Conservation (phyloP, 345 rosid genomes). For the Syzygium jambos region DNA sequence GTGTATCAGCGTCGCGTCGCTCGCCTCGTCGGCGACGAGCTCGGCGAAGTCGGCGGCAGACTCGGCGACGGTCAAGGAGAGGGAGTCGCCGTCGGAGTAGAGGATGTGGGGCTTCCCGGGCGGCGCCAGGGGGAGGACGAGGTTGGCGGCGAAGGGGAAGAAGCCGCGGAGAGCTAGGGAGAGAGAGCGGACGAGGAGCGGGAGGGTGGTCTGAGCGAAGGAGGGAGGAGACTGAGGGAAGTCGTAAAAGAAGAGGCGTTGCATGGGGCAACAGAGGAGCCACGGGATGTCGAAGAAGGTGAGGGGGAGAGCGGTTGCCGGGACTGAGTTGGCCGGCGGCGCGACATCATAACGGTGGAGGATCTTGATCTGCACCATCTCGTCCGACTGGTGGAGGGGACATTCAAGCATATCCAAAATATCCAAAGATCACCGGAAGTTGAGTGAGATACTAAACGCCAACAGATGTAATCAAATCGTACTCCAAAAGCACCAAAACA, state of each 20-base stretch:
- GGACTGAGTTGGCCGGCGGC: slow-evolving; percentile 21
- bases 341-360: slow-evolving; percentile 18
- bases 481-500: too few relatives aligned
- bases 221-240: slow-evolving; percentile 13
- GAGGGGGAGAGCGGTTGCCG: slow-evolving; percentile 24
- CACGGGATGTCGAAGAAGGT: slow-evolving; percentile 26
- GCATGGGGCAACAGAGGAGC: slow-evolving; percentile 14
- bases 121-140: slow-evolving; percentile 10
- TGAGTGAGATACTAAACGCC: too few relatives aligned
- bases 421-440: too few relatives aligned
- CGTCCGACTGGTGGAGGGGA: not conserved
- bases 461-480: too few relatives aligned
- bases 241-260: slow-evolving; percentile 24
- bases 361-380: not conserved
- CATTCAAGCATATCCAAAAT: too few relatives aligned
- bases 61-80: slow-evolving; percentile 16
- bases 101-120: slow-evolving; percentile 17
- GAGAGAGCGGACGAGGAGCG: slow-evolving; percentile 38
- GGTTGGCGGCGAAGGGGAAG: slow-evolving; percentile 28
- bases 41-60: slow-evolving; percentile 11
- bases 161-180: slow-evolving; percentile 30
- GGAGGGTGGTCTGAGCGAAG: slow-evolving; percentile 21
- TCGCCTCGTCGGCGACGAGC: slow-evolving; percentile 3
- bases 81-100: slow-evolving; percentile 1
- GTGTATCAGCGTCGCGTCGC: slow-evolving; percentile 5